Evolutionary conservation across 2,329 filamentous ascomycete species (phyloP).

Genomic region (Colletotrichum sublineola): DNA sequence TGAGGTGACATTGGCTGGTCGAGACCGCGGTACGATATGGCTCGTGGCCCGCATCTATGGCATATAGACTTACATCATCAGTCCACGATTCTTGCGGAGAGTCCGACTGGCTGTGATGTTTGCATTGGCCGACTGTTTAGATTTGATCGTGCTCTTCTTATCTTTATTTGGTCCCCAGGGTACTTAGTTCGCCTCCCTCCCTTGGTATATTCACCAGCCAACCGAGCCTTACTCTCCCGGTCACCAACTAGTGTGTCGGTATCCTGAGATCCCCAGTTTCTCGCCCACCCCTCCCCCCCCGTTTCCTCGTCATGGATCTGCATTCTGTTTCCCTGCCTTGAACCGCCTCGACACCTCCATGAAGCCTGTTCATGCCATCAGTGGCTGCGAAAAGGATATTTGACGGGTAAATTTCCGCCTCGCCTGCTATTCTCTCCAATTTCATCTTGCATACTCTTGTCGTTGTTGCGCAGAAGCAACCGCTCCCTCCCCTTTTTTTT

Average conservation of each 20-base stretch:
- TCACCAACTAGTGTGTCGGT: slow-evolving; percentile 13
- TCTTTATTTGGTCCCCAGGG: slow-evolving; percentile 4
- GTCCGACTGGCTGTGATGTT: slow-evolving; percentile 15
- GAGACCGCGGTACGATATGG: neutral
- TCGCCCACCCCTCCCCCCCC: slow-evolving; percentile 14
- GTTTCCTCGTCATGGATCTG: slow-evolving; percentile 28
- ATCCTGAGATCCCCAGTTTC: slow-evolving; percentile 28
- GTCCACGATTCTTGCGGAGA: slow-evolving; percentile 26
- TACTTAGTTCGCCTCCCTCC: slow-evolving; percentile 26
- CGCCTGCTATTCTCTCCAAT: neutral
- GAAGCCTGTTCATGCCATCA: slow-evolving; percentile 39
- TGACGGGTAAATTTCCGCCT: slow-evolving; percentile 23
- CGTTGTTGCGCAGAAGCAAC: slow-evolving; percentile 5
- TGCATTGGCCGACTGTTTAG: slow-evolving; percentile 6
- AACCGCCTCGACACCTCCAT: slow-evolving; percentile 26
- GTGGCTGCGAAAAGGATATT: slow-evolving; percentile 26
- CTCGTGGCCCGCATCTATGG: slow-evolving; percentile 4
- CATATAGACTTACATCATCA: slow-evolving; percentile 31
- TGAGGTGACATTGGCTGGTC: slow-evolving; percentile 1
- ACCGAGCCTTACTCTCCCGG: slow-evolving; percentile 15
- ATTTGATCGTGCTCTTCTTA: slow-evolving; percentile 6
- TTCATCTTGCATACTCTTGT: slow-evolving; percentile 1
- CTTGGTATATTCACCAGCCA: slow-evolving; percentile 29
- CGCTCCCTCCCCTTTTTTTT: neutral
- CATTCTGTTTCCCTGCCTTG: slow-evolving; percentile 33